phyloP scores from a whole-genome alignment of 805 yeast species.

The Pichia sporocuriosa region DNA sequence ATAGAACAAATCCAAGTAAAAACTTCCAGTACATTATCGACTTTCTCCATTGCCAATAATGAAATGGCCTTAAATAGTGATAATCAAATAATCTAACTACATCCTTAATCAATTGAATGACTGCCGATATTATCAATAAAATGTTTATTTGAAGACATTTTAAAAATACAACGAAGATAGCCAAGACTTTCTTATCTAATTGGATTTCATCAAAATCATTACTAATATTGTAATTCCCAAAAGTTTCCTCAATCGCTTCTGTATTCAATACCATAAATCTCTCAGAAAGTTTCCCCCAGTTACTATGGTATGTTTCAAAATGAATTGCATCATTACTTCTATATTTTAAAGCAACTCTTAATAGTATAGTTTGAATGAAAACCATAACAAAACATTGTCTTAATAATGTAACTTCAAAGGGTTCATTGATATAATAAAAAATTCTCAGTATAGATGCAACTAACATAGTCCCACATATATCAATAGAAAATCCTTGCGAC shows the following conservation, averaged over 20 bases:
- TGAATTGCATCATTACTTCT: slow-evolving; percentile 39
- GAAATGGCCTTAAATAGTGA: slow-evolving; percentile 52
- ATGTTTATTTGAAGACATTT: slow-evolving; percentile 15
- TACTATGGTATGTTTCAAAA: slow-evolving; percentile 27
- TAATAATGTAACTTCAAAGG: slow-evolving; percentile 72
- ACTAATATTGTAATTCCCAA: slow-evolving; percentile 10
- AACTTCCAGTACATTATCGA: slow-evolving; percentile 33
- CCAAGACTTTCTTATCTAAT: slow-evolving; percentile 4
- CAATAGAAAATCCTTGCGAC: slow-evolving; percentile 80
- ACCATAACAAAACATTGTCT: slow-evolving; percentile 83
- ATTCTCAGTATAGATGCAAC: slow-evolving; percentile 68
- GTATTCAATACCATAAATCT: slow-evolving; percentile 17
- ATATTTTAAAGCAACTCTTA: slow-evolving; percentile 55
- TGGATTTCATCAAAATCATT: not conserved
- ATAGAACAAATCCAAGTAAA: slow-evolving; percentile 35
- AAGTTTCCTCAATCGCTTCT: slow-evolving; percentile 12
- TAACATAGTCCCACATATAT: slow-evolving; percentile 87
- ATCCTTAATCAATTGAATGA: slow-evolving; percentile 28
- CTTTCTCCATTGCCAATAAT: slow-evolving; percentile 79
- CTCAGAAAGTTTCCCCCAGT: slow-evolving; percentile 28
- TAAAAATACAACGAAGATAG: slow-evolving; percentile 5
- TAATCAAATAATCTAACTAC: slow-evolving; percentile 62
- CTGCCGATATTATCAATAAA: slow-evolving; percentile 10
- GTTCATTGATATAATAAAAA: slow-evolving; percentile 69
- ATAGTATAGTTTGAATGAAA: slow-evolving; percentile 60